Percentiles rank a stretch among this genome's conserved stretches.
These are phyloP conservation scores for Herpotrichia juniperi DNA, from an alignment of 2,329 filamentous ascomycete species.

Conservation along the genomic window DNA sequence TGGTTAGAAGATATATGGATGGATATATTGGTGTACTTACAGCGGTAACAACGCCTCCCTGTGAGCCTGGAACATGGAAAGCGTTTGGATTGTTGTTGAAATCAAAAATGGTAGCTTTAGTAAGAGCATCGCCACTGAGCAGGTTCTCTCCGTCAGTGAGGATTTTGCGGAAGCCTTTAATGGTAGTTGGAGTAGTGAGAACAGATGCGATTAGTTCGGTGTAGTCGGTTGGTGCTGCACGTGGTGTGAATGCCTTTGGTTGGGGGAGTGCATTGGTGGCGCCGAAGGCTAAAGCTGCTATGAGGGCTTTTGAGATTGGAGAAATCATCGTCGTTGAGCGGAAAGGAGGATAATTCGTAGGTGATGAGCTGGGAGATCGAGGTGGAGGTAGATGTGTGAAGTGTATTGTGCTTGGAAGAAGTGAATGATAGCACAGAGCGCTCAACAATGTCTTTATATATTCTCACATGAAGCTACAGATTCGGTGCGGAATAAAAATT, in stretches of 20 bases:
- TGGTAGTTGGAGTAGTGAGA: slow-evolving; percentile 16
- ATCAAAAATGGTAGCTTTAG: slow-evolving; percentile 64
- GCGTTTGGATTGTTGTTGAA: slow-evolving; percentile 44
- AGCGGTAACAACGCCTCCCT: background rate
- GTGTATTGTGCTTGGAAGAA: no score
- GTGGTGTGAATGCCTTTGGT: no score
- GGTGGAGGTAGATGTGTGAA: no score
- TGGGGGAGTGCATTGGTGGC: slow-evolving; percentile 6
- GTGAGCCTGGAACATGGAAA: background rate
- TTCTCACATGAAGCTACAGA: no score
- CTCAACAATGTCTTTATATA: no score
- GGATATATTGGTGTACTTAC: background rate
- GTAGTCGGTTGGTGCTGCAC: slow-evolving; percentile 18
- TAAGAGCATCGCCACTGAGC: slow-evolving; percentile 19
- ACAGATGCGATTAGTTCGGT: slow-evolving; percentile 20
- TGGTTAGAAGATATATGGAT: background rate
- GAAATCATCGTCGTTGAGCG: no score
- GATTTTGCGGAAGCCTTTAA: slow-evolving; percentile 30
- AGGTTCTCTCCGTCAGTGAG: slow-evolving; percentile 22
- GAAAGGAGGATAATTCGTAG: no score
- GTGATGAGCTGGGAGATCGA: no score
- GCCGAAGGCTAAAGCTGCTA: slow-evolving; percentile 22
- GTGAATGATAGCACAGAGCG: no score
- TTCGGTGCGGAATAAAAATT: no score
- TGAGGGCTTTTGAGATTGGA: slow-evolving; percentile 19